Percentiles rank a stretch among this genome's conserved stretches.
These are phyloP conservation scores for Saccharomycopsis sp. DNA, from an alignment of 805 yeast species.

Conservation along the genomic window DNA sequence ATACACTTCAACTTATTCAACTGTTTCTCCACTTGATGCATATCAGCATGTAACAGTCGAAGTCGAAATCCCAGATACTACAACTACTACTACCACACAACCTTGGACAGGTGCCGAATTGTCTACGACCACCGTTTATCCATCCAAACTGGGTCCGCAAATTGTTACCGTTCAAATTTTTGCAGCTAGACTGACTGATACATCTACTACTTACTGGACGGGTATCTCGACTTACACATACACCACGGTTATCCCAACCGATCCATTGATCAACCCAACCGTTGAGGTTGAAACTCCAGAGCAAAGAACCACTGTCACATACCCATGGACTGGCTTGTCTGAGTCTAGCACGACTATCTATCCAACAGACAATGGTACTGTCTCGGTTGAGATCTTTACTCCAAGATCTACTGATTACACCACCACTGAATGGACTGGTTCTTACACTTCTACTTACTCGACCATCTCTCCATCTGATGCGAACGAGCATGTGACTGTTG, in stretches of 20 bases:
- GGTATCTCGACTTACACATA: slow-evolving; percentile 13
- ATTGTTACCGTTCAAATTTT: background rate
- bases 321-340: slow-evolving; percentile 11
- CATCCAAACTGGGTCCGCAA: background rate
- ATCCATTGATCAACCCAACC: slow-evolving; percentile 5
- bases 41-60: too few species aligned
- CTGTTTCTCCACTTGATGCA: too few species aligned
- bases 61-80: slow-evolving; percentile 10
- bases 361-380: background rate
- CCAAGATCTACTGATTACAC: background rate
- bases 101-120: slow-evolving; percentile 17
- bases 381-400: background rate
- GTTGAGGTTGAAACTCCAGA: slow-evolving; percentile 12
- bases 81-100: slow-evolving; percentile 7
- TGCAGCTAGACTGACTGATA: background rate
- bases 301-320: background rate
- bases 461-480: background rate
- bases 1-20: too few species aligned
- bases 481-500: slow-evolving; percentile 3
- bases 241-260: slow-evolving; percentile 21
- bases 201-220: slow-evolving; percentile 7
- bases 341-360: background rate
- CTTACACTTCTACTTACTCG: slow-evolving; percentile 5
- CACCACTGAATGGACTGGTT: slow-evolving; percentile 9
- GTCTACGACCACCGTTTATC: slow-evolving; percentile 17